Base-by-base conservation (phyloP, 2,329 filamentous ascomycete species). In the Plectosphaerella cucumerina region DNA sequence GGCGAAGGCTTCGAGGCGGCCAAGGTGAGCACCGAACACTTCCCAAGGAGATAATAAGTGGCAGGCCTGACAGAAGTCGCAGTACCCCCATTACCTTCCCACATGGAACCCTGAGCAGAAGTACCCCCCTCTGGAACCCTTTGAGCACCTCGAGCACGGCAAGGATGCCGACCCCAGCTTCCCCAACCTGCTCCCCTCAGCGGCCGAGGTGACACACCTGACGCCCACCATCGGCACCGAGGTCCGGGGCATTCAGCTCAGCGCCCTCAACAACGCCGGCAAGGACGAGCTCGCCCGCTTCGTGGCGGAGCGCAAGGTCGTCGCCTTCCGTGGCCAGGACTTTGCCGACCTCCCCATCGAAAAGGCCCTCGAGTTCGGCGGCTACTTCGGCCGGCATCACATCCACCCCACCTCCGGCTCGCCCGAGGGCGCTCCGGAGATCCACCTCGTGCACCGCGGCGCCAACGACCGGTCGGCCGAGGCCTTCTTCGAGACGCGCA, bases 341-440 rank as follows among this genome's bases (percentile, higher is more conserved):
- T 78, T 82, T 55, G 77, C 76, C 31, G 71, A 83, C 54, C 69
- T 87, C 18, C 77, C 82, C 6, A 86, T 87, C 56, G 68, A 78
- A 44, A 72, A 85, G 46, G 84, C 82, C 3, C 71, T 86, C 26
- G 76, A 85, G n/a, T 80, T 81, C 55, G 84, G 78, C 33, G 73
- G 78, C 50, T 88, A 89, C 69, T 89, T 87, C 59, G 85, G 86
- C 31, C 78, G 84, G 17, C 81, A 83, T 54, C 85, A 89, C 67
- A 85, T 89, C 49, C 85, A 89, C 59, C 85, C 84, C n/a, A 84
- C 84, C n/a, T 85, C 80, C 4, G 85, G 85, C 6, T 82, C 82
- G 3, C 86, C 86, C 2, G 78, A 80, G 56, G 84, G 82, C 15
- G 78, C 79, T 62, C 85, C 85, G 0, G 79, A 86, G 60, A 70